Evolutionary conservation across 192 early-diverging fungal species (phyloP), one percentile per base, ranked within the genome.

Genomic region (Coemansia erecta): DNA sequence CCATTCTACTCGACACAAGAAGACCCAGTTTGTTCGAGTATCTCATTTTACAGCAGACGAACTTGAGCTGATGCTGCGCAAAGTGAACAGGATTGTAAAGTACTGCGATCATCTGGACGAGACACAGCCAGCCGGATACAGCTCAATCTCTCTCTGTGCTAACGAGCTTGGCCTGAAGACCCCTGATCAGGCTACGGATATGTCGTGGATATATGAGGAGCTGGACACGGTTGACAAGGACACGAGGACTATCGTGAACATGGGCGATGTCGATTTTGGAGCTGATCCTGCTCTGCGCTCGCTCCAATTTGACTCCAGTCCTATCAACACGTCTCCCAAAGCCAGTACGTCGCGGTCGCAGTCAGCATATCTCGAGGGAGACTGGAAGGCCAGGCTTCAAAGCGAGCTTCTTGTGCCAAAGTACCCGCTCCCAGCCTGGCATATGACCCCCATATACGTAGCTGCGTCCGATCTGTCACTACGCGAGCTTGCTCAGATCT

Each of bases 51-150:
- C 41, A 13, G 60, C 66, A n/a, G 50, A 18, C 44, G 71, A 73
- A 60, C 51, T 73, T 14, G 71, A 67, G 45, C 53, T 73, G 60
- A 73, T 73, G 71, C 40, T 73, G 53, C 47, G 58, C 50, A 73
- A 73, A 53, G 65, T 57, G 14, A 73, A 73, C 60, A 49, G 57
- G 26, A 60, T 73, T 24, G 71, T 67, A 8, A 50, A 62, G 21
- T 73, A 73, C 12, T 73, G 64, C 56, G 61, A 73, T 22, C 17
- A 55, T 24, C 50, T 73, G 44, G 71, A 73, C 42, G 53, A 63
- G 23, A 67, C 55, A 2, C 60, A 67, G 64, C 64, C 60, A 2
- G 41, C 60, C 6, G 56, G 64, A 15, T 73, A 73, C 47, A 73
- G 64, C 56, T 53, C 71, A 8, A 67, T 73, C 15, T 73, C 71